These are phyloP conservation scores for Proteromonas lacertae DNA, from an alignment of 352 stramenopile species.

Conservation along the genomic window DNA sequence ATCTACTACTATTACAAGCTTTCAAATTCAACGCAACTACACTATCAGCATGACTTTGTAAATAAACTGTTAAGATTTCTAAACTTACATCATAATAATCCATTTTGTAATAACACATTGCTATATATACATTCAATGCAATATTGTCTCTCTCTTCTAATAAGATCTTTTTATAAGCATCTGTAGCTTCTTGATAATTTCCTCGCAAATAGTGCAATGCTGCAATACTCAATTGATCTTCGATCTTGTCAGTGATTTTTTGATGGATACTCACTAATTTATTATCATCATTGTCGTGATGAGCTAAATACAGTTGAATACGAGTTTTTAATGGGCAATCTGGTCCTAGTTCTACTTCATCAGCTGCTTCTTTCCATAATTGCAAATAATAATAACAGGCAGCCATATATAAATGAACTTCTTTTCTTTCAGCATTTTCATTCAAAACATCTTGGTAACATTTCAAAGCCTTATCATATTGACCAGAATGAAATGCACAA, in stretches of 20 bases:
- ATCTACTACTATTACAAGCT: conserved; percentile 74
- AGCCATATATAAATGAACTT: conserved; percentile 43
- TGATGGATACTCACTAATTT: conserved; percentile 71
- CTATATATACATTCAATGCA: conserved; percentile 82
- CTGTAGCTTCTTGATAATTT: conserved; percentile 60
- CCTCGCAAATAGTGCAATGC: conserved; percentile 71
- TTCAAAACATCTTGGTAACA: background rate
- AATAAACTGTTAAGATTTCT: conserved; percentile 74
- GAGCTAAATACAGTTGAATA: conserved; percentile 63
- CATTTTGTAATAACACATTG: conserved; percentile 92
- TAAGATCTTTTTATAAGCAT: conserved; percentile 76
- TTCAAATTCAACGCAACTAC: conserved; percentile 74
- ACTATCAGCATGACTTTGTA: conserved; percentile 40
- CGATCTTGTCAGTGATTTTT: conserved; percentile 46
- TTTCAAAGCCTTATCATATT: background rate
- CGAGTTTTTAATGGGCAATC: conserved; percentile 42
- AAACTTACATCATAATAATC: conserved; percentile 81
- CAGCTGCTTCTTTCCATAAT: conserved; percentile 11
- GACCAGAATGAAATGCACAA: background rate
- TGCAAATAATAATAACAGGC: conserved; percentile 70
- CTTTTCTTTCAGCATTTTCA: conserved; percentile 3
- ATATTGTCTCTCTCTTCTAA: conserved; percentile 72
- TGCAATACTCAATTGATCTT: conserved; percentile 69
- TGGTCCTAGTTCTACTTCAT: conserved; percentile 13
- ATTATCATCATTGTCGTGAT: conserved; percentile 53